A percentile compares a stretch with the other conserved stretches of the same genome.
Conservation (phyloP, 352 stramenopile genomes). For the Phytophthora quininea region DNA sequence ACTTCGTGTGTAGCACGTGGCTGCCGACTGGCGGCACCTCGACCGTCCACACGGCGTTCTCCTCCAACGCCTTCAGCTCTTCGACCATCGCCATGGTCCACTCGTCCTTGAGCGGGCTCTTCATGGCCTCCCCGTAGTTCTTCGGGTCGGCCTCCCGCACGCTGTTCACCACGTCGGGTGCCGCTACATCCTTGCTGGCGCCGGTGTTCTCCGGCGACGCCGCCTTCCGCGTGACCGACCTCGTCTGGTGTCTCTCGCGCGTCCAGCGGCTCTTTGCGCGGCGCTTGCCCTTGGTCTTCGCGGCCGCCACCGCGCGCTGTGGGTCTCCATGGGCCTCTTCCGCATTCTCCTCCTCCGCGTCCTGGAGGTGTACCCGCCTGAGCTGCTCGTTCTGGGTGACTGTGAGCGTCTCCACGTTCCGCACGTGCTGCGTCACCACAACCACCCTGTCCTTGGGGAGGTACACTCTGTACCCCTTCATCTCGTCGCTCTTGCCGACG, state of each 20-base stretch:
- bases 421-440: constrained; percentile 2
- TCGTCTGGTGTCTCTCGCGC: constrained; percentile 33
- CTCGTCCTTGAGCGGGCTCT: constrained; percentile 1
- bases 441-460: constrained; percentile 11
- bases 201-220: background rate
- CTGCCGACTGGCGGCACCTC: background rate
- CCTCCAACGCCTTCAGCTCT: background rate
- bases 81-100: background rate
- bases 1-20: constrained; percentile 16
- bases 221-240: constrained; percentile 26
- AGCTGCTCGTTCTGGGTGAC: constrained; percentile 1
- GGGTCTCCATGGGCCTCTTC: background rate
- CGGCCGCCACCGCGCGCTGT: background rate
- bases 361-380: background rate
- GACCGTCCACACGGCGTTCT: constrained; percentile 6
- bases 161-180: constrained; percentile 3
- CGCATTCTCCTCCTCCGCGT: constrained; percentile 14
- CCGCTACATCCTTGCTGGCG: background rate
- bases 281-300: background rate
- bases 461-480: constrained; percentile 20
- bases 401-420: constrained; percentile 8
- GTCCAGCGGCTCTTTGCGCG: constrained; percentile 12
- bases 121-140: constrained; percentile 19
- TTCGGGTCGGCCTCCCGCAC: constrained; percentile 10
- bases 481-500: constrained; percentile 19